Evolutionary conservation across 2,329 filamentous ascomycete species (phyloP).

Genomic region (Trichoderma citrinoviride): DNA sequence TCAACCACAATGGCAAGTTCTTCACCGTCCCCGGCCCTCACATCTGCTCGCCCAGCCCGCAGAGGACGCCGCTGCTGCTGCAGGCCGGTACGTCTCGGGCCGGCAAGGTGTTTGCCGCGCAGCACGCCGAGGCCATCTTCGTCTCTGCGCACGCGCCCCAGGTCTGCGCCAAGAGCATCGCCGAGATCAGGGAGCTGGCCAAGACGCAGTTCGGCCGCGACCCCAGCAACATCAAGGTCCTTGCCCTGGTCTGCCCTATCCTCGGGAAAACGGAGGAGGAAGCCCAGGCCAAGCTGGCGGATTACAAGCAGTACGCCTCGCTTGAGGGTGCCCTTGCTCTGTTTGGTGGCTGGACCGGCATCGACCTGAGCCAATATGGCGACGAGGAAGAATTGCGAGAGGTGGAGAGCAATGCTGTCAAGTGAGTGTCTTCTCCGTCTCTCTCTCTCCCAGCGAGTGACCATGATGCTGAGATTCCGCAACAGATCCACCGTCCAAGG

Average conservation of each 20-base stretch:
- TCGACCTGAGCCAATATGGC: slow-evolving; percentile 53
- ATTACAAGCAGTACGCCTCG: slow-evolving; percentile 59
- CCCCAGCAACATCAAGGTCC: slow-evolving; percentile 61
- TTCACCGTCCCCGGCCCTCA: slow-evolving; percentile 64
- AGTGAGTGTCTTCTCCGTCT: slow-evolving; percentile 28
- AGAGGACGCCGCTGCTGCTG: slow-evolving; percentile 65
- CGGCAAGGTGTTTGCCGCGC: slow-evolving; percentile 64
- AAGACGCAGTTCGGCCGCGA: slow-evolving; percentile 54
- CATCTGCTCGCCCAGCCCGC: slow-evolving; percentile 63
- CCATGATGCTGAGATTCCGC: neutral
- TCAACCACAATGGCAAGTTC: slow-evolving; percentile 64
- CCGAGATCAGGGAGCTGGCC: slow-evolving; percentile 60
- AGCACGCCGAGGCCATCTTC: slow-evolving; percentile 71
- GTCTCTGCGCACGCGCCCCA: slow-evolving; percentile 62
- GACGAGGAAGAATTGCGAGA: slow-evolving; percentile 64
- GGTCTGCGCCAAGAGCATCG: slow-evolving; percentile 59
- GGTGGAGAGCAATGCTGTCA: slow-evolving; percentile 61
- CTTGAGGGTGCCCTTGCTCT: slow-evolving; percentile 64
- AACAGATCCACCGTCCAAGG: slow-evolving; percentile 52
- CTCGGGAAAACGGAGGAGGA: slow-evolving; percentile 65
- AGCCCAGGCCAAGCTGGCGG: slow-evolving; percentile 60
- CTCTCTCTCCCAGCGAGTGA: too few relatives aligned
- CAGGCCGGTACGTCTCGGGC: slow-evolving; percentile 67
- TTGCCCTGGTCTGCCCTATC: slow-evolving; percentile 64
- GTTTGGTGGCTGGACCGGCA: slow-evolving; percentile 72